Evolutionary conservation across 2,329 filamentous ascomycete genomes (phyloP), one percentile per base, ranked within the genome.

Genomic region (Fusarium sp.): DNA sequence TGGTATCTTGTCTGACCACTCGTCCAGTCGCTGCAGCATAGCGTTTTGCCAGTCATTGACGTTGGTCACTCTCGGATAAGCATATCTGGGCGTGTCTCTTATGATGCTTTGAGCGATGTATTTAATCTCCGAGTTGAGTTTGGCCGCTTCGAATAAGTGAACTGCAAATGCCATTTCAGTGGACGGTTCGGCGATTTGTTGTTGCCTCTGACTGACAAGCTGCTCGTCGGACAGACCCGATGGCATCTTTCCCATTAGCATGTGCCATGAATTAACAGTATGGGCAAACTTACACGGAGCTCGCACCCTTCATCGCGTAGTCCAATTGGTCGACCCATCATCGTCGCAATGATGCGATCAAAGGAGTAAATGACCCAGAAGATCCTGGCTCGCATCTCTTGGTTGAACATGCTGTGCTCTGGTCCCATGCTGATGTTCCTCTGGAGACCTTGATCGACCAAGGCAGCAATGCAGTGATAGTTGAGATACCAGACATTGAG

Each of bases 71-170:
- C 81, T 78, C 1, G 86, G 86, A 42, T 84, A 86, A 1, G 86
- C 84, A 58, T 88, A 88, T 11, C 77, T 76, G 0, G 86, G 86
- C 0, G 82, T 79, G 9, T 83, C 80, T 29, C 83, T 80, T n/a
- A 83, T 82, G 58, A 88, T 83, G 58, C 86, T 88, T 60, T 88
- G 86, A 39, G 86, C 83, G 6, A 88, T 81, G 52, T 88, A 88
- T 76, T 88, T 88, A n/a, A 88, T 87, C 72, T 89, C 87, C 0
- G 87, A 88, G 62, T 88, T 89, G 10, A 88, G 78, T 23, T 81
- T 83, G 0, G 84, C 79, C 1, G 85, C 80, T 52, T 78, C 81
- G 73, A 88, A 88, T 0, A 88, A 75, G 54, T 87, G 86, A 12
- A 88, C 82, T 0, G 85, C 82, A 54, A 81, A 85, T 2, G 80